Conservation (phyloP, 23 red algal species). For the Agarophyton chilense region DNA sequence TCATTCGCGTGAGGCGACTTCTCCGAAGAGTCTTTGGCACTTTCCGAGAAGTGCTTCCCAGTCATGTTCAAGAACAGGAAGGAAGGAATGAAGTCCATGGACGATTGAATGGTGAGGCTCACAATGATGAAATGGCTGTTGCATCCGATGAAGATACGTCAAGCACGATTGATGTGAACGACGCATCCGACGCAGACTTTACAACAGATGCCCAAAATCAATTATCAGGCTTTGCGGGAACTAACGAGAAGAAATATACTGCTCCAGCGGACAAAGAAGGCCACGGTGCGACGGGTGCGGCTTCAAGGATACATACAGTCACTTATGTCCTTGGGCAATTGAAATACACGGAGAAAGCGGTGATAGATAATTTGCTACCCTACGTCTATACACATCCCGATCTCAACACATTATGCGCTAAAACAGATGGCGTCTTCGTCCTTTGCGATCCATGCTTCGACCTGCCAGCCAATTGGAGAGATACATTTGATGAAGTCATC, state of each 20-base stretch:
- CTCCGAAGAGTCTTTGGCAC: constrained; percentile 9
- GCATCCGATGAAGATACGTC: constrained; percentile 7
- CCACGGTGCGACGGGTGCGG: too few relatives aligned
- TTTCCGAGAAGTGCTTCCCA: constrained; percentile 9
- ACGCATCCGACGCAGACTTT: neutral
- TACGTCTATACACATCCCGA: constrained; percentile 69
- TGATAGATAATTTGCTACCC: constrained; percentile 44
- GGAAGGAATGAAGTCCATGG: constrained; percentile 16
- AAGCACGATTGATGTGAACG: neutral
- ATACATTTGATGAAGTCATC: constrained; percentile 19
- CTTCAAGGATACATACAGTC: neutral
- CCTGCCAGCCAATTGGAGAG: constrained; percentile 49
- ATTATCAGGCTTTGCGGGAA: neutral
- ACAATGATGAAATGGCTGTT: neutral
- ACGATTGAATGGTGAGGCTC: neutral
- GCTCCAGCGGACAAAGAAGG: neutral
- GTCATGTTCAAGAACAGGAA: neutral
- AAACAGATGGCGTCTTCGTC: constrained; percentile 50
- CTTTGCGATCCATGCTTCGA: constrained; percentile 58
- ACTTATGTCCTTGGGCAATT: neutral
- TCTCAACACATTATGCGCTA: constrained; percentile 47
- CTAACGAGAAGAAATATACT: neutral
- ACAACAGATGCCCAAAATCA: neutral
- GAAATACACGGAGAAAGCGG: constrained; percentile 32
- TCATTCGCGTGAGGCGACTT: neutral